Base-by-base conservation (phyloP, 345 rosid genomes). In the Ceriops decandra region DNA sequence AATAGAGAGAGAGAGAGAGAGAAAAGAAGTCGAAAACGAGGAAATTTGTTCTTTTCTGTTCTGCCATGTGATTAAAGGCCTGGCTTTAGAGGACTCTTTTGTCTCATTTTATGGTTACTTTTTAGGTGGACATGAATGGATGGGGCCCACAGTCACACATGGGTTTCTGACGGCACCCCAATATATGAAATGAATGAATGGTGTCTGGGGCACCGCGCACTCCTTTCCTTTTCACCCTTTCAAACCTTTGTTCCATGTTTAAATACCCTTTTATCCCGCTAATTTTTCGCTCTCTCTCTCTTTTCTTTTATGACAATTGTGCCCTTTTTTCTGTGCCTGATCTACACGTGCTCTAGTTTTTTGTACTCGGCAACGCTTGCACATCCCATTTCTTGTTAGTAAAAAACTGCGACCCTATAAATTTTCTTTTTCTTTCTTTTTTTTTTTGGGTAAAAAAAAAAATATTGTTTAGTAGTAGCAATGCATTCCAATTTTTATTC, bases 131-230 rank as follows among this genome's bases (percentile, higher is more conserved):
- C 76, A 80, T 81, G 81, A 84, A 82, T 72, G 81, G 81, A 53
- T 52, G 60, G 82, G 87, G 90, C 81, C 85, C 90, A 82, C 77
- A 67, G 27, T 70, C 52, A 79, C 90, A 84, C 90, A 84, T 86
- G 87, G 81, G 77, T 73, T 58, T 80, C 84, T 80, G 82, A 82
- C 85, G 82, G 32, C 9, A 31, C 46, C 46, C 46, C 11, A 38
- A 38, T 7, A 7, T 33, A 10, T 38, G 46, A 15, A 42, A 42
- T 73, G 32, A 67, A 72, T 82, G 62, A 72, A 74, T 82, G 73
- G 74, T 57, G 69, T 82, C 78, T 77, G 82, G 26, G 79, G 59
- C 57, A 54, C 81, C 83, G 71, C 84, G 32, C 69, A 33, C 79
- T 76, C 69, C 79, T 71, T 54, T 83, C 85, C 13, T 71, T 86